These are phyloP conservation scores for Spergularia azorica DNA, from an alignment of 179 eudicot genomes.

Conservation along the genomic window DNA sequence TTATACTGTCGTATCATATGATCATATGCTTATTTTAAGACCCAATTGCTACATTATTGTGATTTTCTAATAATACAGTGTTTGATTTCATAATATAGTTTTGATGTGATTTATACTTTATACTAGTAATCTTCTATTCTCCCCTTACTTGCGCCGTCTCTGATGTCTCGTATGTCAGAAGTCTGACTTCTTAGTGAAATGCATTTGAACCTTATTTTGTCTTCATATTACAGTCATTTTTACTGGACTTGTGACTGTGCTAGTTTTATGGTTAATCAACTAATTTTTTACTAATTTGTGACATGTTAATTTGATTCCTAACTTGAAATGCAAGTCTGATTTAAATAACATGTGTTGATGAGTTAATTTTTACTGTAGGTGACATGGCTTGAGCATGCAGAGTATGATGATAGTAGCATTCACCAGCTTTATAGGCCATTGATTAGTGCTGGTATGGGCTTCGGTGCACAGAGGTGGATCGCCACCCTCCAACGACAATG, in stretches of 20 bases:
- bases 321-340: too few relatives aligned
- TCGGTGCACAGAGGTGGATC: slow-evolving; percentile 93
- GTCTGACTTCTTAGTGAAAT: slow-evolving; percentile 23
- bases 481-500: slow-evolving; percentile 91
- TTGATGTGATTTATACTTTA: slow-evolving; percentile 11
- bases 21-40: slow-evolving; percentile 10
- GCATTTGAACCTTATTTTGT: slow-evolving; percentile 32
- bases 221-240: neutral
- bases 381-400: slow-evolving; percentile 95
- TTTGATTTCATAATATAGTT: slow-evolving; percentile 17
- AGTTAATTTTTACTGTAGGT: slow-evolving; percentile 43
- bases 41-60: slow-evolving; percentile 23
- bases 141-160: slow-evolving; percentile 35
- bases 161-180: slow-evolving; percentile 32
- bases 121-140: slow-evolving; percentile 21
- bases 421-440: slow-evolving; percentile 88
- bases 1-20: slow-evolving; percentile 17
- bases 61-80: slow-evolving; percentile 11
- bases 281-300: too few relatives aligned
- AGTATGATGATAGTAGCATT: slow-evolving; percentile 69
- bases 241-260: neutral
- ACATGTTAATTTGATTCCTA: too few relatives aligned
- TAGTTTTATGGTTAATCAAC: too few relatives aligned
- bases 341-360: neutral
- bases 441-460: slow-evolving; percentile 78